Conservation (phyloP, 1,284 basidiomycete genomes). For the Apiotrichum siamense region DNA sequence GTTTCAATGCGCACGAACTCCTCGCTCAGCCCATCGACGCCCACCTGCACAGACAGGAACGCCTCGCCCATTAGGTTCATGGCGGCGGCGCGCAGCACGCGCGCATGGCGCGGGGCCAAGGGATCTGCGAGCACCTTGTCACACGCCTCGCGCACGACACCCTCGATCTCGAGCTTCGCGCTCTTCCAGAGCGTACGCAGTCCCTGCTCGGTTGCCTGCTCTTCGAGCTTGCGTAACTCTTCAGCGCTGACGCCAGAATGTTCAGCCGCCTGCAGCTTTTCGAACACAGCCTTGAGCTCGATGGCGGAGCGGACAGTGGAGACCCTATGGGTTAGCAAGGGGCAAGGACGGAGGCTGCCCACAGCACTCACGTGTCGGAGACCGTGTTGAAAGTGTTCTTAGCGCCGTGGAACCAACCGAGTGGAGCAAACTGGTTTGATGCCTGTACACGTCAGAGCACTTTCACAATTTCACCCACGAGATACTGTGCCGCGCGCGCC, state of each 20-base stretch:
- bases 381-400: constrained; percentile 91
- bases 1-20: constrained; percentile 83
- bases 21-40: constrained; percentile 48
- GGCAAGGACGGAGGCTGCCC: not conserved
- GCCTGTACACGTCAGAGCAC: too few relatives aligned
- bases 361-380: constrained; percentile 70
- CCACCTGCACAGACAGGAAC: constrained; percentile 58
- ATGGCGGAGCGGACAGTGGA: constrained; percentile 60
- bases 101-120: constrained; percentile 52
- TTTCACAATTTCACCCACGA: constrained; percentile 23
- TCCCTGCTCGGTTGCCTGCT: constrained; percentile 93
- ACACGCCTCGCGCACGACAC: constrained; percentile 85
- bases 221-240: constrained; percentile 83
- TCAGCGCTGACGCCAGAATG: constrained; percentile 79
- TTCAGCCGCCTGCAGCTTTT: constrained; percentile 88
- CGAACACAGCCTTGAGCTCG: constrained; percentile 90
- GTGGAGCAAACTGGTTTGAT: constrained; percentile 50
- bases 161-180: constrained; percentile 50
- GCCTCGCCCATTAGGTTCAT: constrained; percentile 73
- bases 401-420: constrained; percentile 84
- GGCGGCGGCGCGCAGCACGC: constrained; percentile 69
- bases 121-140: constrained; percentile 67
- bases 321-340: constrained; percentile 55
- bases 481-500: constrained; percentile 61
- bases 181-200: constrained; percentile 84